Evolutionary conservation across 1,284 basidiomycete species (phyloP).

Genomic region (Caloboletus inedulis): DNA sequence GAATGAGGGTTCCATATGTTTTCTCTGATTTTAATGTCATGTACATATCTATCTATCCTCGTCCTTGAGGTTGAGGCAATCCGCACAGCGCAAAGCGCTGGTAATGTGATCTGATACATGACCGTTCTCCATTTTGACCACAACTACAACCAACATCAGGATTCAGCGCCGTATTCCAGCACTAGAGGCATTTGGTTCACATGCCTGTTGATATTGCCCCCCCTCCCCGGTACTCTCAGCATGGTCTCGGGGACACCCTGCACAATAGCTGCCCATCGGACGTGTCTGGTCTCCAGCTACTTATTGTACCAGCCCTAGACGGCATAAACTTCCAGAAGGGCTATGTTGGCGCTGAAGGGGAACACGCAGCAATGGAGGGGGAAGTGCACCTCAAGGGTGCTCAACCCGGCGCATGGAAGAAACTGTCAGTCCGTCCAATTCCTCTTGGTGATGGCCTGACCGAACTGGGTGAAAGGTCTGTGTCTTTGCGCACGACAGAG

Average conservation of each 20-base stretch:
- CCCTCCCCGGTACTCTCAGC: constrained; percentile 40
- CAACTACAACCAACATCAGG: constrained; percentile 23
- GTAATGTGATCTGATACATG: constrained; percentile 2
- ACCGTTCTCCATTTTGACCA: constrained; percentile 21
- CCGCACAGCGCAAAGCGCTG: not conserved
- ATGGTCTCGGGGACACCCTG: constrained; percentile 24
- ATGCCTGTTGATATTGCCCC: constrained; percentile 35
- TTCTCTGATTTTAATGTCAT: constrained; percentile 10
- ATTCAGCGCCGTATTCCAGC: not conserved
- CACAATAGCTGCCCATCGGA: constrained; percentile 11
- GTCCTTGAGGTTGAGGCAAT: constrained; percentile 10
- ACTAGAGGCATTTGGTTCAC: constrained; percentile 13
- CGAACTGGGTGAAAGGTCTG: constrained; percentile 43
- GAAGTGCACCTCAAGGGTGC: constrained; percentile 76
- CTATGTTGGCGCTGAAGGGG: constrained; percentile 72
- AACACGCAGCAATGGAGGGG: constrained; percentile 76
- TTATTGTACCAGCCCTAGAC: constrained; percentile 64
- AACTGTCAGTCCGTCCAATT: constrained; percentile 47
- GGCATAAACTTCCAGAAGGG: constrained; percentile 76
- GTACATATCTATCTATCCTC: constrained; percentile 24
- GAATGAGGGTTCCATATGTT: constrained; percentile 36
- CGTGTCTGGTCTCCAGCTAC: constrained; percentile 46
- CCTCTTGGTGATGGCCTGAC: constrained; percentile 13
- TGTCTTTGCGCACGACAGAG: constrained; percentile 67
- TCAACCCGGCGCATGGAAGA: constrained; percentile 54